These are phyloP conservation scores for Tuctoria greenei DNA, from an alignment of 176 grass and related monocot species.

Conservation along the genomic window DNA sequence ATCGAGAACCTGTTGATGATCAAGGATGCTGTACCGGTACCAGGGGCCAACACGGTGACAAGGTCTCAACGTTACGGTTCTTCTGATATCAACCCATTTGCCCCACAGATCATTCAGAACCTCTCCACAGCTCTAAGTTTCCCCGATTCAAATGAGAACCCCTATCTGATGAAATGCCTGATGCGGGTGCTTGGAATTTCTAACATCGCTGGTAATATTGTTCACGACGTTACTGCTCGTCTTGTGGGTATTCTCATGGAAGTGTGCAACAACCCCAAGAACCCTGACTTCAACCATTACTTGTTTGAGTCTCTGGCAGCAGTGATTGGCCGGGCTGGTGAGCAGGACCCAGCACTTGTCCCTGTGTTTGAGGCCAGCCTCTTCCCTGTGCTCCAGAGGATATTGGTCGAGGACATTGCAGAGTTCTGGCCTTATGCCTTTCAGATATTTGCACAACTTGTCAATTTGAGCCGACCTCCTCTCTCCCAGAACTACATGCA, in stretches of 20 bases:
- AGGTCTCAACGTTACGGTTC: constrained; percentile 58
- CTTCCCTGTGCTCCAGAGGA: constrained; percentile 89
- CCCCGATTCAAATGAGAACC: constrained; percentile 86
- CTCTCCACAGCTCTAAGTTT: constrained; percentile 70
- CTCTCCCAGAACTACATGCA: constrained; percentile 88
- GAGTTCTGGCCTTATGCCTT: constrained; percentile 98
- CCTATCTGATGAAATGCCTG: constrained; percentile 93
- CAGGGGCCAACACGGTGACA: constrained; percentile 50
- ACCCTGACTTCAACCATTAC: constrained; percentile 96
- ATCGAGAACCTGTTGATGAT: constrained; percentile 80
- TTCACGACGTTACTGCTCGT: constrained; percentile 53
- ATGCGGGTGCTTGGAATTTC: constrained; percentile 83
- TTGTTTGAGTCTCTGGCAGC: constrained; percentile 86
- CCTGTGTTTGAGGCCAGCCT: constrained; percentile 67
- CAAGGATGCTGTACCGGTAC: constrained; percentile 53
- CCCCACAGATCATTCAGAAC: constrained; percentile 70
- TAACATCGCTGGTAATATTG: constrained; percentile 56
- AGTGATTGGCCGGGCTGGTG: constrained; percentile 63
- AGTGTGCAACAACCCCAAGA: constrained; percentile 95
- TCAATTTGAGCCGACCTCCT: constrained; percentile 72
- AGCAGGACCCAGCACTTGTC: constrained; percentile 64
- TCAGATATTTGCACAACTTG: constrained; percentile 92
- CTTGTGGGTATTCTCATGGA: constrained; percentile 65
- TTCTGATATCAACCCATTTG: constrained; percentile 73
- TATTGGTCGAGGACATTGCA: constrained; percentile 84